phyloP scores from a whole-genome alignment of 495 filamentous ascomycete species.

The Penicillium malachiteum region DNA sequence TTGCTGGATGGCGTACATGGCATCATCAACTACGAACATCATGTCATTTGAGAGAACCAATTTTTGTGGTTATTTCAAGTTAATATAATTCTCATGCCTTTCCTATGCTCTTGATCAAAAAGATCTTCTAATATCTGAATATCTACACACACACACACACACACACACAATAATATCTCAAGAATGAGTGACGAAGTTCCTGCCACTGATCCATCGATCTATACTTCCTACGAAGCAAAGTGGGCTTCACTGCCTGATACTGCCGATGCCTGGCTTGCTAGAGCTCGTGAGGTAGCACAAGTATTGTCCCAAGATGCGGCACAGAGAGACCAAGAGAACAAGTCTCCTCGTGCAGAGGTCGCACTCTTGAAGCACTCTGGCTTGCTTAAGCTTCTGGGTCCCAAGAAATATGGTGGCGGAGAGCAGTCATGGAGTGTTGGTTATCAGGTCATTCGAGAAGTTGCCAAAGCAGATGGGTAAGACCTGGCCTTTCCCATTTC shows the following conservation, averaged over 20 bases:
- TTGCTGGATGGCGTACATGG: background rate
- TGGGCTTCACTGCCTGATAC: conserved; percentile 46
- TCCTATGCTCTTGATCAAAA: background rate
- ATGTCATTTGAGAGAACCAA: conserved; percentile 3
- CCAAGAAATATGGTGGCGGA: conserved; percentile 55
- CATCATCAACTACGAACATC: conserved; percentile 9
- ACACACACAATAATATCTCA: no score
- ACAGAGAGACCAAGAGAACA: conserved; percentile 54
- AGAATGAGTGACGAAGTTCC: conserved; percentile 11
- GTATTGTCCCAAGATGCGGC: conserved; percentile 54
- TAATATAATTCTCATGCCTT: conserved; percentile 2
- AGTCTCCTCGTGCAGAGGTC: conserved; percentile 55
- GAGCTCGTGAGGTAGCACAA: conserved; percentile 52
- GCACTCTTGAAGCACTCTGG: conserved; percentile 56
- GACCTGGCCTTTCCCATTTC: background rate
- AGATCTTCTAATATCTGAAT: background rate
- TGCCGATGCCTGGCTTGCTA: conserved; percentile 46
- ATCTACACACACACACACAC: background rate
- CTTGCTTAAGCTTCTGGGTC: conserved; percentile 54
- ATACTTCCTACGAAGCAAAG: conserved; percentile 45
- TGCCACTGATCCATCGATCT: conserved; percentile 51
- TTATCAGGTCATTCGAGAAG: conserved; percentile 57
- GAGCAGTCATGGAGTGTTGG: conserved; percentile 55
- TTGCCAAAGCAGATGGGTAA: conserved; percentile 58
- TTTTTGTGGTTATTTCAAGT: no score